Evolutionary conservation across 768 basidiomycete genomes (phyloP).

Genomic region (Melanogaster broomeanus): DNA sequence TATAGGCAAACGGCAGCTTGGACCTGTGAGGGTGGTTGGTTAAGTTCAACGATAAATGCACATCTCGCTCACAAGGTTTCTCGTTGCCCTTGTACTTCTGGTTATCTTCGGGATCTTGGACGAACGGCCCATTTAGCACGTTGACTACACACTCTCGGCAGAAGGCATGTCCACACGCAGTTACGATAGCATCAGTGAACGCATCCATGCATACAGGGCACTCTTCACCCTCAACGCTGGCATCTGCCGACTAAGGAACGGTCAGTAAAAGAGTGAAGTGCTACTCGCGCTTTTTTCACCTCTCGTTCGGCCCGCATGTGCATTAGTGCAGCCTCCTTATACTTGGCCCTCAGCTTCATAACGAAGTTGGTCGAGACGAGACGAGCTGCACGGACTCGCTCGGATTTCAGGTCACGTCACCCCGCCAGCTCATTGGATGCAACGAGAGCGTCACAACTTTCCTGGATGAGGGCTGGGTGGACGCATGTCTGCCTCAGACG

Average conservation of each 20-base stretch:
- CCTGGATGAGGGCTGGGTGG: constrained; percentile 67
- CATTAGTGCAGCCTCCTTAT: constrained; percentile 41
- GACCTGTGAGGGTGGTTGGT: constrained; percentile 39
- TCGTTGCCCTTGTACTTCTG: constrained; percentile 42
- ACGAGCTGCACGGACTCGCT: constrained; percentile 45
- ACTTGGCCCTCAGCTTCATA: constrained; percentile 45
- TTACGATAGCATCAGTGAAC: constrained; percentile 54
- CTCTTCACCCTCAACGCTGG: constrained; percentile 51
- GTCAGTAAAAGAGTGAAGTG: not conserved
- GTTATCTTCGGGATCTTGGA: constrained; percentile 37
- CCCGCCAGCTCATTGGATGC: constrained; percentile 37
- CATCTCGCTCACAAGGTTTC: constrained; percentile 47
- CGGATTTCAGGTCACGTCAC: constrained; percentile 36
- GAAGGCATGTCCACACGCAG: constrained; percentile 61
- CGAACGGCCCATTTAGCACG: constrained; percentile 42
- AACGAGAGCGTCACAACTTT: constrained; percentile 50
- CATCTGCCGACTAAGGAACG: constrained; percentile 42
- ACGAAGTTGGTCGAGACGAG: constrained; percentile 53
- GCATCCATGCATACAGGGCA: constrained; percentile 71
- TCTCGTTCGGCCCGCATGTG: constrained; percentile 57
- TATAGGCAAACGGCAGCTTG: constrained; percentile 60
- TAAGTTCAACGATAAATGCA: not conserved
- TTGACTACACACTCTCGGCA: constrained; percentile 61
- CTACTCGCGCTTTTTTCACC: constrained; percentile 29
- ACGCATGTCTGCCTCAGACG: constrained; percentile 69